phyloP scores from a whole-genome alignment of 2,329 filamentous ascomycete genomes.

The Sporothrix pseudoabietina region DNA sequence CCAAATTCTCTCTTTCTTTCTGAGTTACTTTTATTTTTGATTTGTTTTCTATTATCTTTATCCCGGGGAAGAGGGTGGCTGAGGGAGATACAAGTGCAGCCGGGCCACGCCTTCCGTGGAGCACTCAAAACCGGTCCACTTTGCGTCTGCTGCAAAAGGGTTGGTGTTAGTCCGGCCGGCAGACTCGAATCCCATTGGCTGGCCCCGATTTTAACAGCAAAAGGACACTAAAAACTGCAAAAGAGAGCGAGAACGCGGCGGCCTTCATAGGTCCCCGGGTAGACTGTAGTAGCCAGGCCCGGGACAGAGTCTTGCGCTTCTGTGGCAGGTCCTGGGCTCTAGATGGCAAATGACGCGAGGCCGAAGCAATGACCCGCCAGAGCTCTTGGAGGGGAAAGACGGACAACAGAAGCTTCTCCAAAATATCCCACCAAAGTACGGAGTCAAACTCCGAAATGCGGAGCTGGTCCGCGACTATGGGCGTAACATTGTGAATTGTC shows the following conservation, averaged over 20 bases:
- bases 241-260: background rate
- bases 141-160: background rate
- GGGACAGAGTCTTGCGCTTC: background rate
- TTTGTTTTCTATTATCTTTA: background rate
- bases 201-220: background rate
- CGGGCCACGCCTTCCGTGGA: background rate
- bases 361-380: background rate
- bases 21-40: background rate
- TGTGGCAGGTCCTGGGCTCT: background rate
- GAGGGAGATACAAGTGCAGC: background rate
- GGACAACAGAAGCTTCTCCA: background rate
- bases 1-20: background rate
- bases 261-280: background rate
- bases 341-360: background rate
- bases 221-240: background rate
- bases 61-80: background rate
- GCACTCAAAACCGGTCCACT: background rate
- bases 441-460: conserved; percentile 6
- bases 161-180: conserved; percentile 9
- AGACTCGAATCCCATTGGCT: conserved; percentile 4
- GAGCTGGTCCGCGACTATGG: background rate
- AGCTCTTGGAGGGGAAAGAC: background rate
- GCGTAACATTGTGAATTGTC: background rate
- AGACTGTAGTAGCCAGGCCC: background rate
- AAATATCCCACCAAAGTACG: background rate